Evolutionary conservation across 1,139 yeast genomes (phyloP).

Genomic region (Schwanniomyces etchellsii): DNA sequence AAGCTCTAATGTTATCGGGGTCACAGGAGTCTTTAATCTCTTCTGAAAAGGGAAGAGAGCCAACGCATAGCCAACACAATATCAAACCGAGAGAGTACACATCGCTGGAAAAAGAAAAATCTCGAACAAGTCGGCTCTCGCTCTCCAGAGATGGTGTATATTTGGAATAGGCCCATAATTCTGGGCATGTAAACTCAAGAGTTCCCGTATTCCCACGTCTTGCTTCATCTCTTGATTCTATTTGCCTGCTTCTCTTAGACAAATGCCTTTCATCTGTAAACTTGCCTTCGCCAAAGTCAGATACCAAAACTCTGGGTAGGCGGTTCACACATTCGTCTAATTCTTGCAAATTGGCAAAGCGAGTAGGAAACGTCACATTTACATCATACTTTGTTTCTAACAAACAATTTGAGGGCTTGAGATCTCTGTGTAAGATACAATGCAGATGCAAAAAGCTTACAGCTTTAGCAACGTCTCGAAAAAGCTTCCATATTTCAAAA

Average conservation of each 20-base stretch:
- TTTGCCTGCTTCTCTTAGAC: constrained; percentile 4
- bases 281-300: constrained; percentile 90
- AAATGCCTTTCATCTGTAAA: constrained; percentile 43
- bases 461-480: constrained; percentile 64
- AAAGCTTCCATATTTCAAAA: constrained; percentile 52
- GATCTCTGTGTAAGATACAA: constrained; percentile 78
- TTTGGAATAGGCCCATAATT: constrained; percentile 42
- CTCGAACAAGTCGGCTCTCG: constrained; percentile 26
- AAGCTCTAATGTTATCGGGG: constrained; percentile 22
- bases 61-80: constrained; percentile 65
- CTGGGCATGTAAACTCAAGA: constrained; percentile 83
- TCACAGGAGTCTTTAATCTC: constrained; percentile 25
- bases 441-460: constrained; percentile 65
- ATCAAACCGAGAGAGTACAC: constrained; percentile 81
- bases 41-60: constrained; percentile 53
- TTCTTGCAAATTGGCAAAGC: constrained; percentile 10
- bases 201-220: constrained; percentile 77
- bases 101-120: constrained; percentile 69
- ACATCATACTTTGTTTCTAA: constrained; percentile 34
- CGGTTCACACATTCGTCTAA: constrained; percentile 19
- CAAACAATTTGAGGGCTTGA: constrained; percentile 84
- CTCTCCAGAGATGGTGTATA: constrained; percentile 15
- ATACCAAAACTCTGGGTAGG: constrained; percentile 67
- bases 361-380: constrained; percentile 5
- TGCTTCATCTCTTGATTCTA: constrained; percentile 10